phyloP scores from a whole-genome alignment of 208 protist species.

The Leishmania lainsoni region DNA sequence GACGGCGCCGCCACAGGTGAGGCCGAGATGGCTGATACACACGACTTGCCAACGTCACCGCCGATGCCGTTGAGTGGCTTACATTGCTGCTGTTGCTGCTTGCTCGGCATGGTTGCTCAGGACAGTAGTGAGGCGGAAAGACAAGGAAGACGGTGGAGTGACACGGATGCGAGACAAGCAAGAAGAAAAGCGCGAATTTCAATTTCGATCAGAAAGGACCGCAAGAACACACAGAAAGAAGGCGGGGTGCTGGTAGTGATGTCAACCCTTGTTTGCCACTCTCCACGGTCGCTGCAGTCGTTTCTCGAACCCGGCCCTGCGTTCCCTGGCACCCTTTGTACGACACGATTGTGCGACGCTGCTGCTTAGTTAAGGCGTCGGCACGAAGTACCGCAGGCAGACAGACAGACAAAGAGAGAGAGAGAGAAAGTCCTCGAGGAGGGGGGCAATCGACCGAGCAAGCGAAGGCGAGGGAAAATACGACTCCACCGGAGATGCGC shows the following conservation, averaged over 20 bases:
- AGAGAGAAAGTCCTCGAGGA: background rate
- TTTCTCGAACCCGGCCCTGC: background rate
- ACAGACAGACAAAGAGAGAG: background rate
- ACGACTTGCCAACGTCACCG: conserved; percentile 9
- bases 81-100: conserved; percentile 6
- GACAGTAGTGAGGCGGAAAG: background rate
- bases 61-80: conserved; percentile 11
- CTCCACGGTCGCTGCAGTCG: background rate
- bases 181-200: background rate
- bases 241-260: background rate
- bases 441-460: background rate
- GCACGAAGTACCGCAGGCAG: background rate
- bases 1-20: conserved; percentile 1
- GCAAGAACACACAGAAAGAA: background rate
- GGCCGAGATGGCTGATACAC: background rate
- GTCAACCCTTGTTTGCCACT: background rate
- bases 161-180: background rate
- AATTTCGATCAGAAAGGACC: background rate
- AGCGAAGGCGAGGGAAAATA: background rate
- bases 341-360: background rate
- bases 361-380: background rate
- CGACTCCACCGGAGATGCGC: too few relatives aligned
- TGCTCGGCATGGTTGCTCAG: conserved; percentile 19
- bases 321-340: background rate
- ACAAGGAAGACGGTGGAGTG: background rate